These are phyloP conservation scores for Hemileccinum impolitum DNA, from an alignment of 768 basidiomycete genomes.

Conservation along the genomic window DNA sequence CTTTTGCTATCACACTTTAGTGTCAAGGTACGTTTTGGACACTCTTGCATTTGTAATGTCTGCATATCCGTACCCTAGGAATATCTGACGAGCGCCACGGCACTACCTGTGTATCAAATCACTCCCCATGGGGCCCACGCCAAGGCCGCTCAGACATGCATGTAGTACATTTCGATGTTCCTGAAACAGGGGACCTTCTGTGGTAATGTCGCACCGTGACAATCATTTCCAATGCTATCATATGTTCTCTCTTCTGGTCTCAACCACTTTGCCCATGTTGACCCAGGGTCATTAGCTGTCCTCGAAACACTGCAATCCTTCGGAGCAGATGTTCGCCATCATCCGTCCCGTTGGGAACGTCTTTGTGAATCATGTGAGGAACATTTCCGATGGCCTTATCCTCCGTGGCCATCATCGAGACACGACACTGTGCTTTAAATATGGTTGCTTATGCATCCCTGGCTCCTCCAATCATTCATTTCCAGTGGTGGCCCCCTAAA, in stretches of 20 bases:
- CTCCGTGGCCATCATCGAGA: neutral
- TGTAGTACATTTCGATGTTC: neutral
- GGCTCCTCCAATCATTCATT: neutral
- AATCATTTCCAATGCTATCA: neutral
- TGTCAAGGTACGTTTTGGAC: neutral
- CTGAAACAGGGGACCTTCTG: neutral
- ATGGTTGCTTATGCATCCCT: neutral
- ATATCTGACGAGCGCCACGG: neutral
- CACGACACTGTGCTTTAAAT: neutral
- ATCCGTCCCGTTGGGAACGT: slow-evolving; percentile 1
- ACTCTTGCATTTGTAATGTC: neutral
- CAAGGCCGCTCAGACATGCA: neutral
- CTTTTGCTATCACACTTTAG: neutral
- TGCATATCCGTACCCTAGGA: neutral
- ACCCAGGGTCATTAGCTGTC: neutral
- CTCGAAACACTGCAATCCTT: neutral
- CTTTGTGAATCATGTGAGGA: neutral
- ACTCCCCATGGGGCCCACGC: neutral
- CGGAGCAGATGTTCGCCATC: neutral
- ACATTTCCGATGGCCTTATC: neutral
- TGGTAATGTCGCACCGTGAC: no score
- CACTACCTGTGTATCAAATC: neutral
- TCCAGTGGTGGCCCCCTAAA: neutral
- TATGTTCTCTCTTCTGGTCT: neutral
- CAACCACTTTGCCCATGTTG: neutral